Evolutionary conservation across 805 yeast species (phyloP).

Genomic region (Sugiyamaella valdiviana): DNA sequence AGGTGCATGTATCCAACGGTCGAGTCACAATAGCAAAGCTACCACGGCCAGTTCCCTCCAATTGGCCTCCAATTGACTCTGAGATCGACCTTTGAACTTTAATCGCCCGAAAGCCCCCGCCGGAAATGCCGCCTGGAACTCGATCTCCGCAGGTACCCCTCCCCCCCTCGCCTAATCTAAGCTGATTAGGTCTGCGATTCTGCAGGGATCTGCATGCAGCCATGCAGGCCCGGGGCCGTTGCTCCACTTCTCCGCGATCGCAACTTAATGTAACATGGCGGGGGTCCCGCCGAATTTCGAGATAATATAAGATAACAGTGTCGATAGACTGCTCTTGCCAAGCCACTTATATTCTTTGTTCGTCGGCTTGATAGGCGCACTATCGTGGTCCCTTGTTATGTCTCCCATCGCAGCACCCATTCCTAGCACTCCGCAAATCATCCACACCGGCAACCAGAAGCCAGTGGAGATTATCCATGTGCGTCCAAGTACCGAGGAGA

Average conservation of each 20-base stretch:
- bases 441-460: constrained; percentile 7
- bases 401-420: not conserved
- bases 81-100: too few species aligned
- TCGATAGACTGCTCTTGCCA: not conserved
- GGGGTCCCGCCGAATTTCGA: not conserved
- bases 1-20: too few species aligned
- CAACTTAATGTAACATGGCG: not conserved
- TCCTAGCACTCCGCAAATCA: constrained; percentile 4
- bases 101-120: not conserved
- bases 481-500: constrained; percentile 6
- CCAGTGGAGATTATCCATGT: constrained; percentile 10
- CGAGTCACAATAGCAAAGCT: too few species aligned
- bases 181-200: too few species aligned
- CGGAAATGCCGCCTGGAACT: not conserved
- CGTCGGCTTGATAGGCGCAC: too few species aligned
- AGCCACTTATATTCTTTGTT: not conserved
- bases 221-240: too few species aligned
- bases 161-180: not conserved
- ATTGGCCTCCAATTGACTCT: too few species aligned
- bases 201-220: too few species aligned
- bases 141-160: not conserved
- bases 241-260: too few species aligned
- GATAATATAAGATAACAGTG: not conserved
- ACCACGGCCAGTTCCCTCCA: too few species aligned
- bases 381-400: not conserved